A percentile compares a stretch with the other conserved stretches of the same genome.
Evolutionary conservation across 352 stramenopile species (phyloP).

Genomic region (Globisporangium cylindrosporum): DNA sequence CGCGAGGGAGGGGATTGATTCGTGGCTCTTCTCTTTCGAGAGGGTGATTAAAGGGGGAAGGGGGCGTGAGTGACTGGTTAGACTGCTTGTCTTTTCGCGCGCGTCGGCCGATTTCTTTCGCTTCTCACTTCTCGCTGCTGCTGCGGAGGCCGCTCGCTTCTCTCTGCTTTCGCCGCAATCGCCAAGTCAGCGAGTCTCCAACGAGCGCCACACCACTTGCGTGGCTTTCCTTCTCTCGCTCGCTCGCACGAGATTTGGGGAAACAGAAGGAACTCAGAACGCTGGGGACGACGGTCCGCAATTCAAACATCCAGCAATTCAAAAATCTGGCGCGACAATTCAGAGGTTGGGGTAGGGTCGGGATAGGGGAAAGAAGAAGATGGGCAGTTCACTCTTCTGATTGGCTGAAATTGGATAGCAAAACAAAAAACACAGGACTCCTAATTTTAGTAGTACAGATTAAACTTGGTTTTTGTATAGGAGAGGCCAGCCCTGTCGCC

Average conservation of each 20-base stretch:
- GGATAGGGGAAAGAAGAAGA: neutral
- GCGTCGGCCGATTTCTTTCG: neutral
- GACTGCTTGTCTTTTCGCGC: neutral
- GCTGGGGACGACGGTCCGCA: neutral
- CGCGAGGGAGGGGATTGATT: neutral
- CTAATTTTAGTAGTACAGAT: too few species aligned
- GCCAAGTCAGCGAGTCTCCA: constrained; percentile 5
- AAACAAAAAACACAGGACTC: too few species aligned
- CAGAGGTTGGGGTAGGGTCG: neutral
- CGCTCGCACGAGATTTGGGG: neutral
- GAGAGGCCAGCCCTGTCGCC: too few species aligned
- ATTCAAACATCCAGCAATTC: constrained; percentile 5
- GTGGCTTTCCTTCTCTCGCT: constrained; percentile 2
- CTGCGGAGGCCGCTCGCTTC: neutral
- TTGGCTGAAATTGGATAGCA: too few species aligned
- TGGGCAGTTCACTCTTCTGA: neutral
- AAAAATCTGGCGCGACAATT: neutral
- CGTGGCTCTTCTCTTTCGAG: neutral
- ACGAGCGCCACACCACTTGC: neutral
- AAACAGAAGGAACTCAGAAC: constrained; percentile 6
- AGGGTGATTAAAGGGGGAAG: neutral
- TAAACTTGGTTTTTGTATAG: too few species aligned
- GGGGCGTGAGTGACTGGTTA: neutral
- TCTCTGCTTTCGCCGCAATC: constrained; percentile 7
- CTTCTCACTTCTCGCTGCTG: too few species aligned